These are phyloP conservation scores for Skeletonema potamos DNA, from an alignment of 108 stramenopile genomes.

Conservation along the genomic window DNA sequence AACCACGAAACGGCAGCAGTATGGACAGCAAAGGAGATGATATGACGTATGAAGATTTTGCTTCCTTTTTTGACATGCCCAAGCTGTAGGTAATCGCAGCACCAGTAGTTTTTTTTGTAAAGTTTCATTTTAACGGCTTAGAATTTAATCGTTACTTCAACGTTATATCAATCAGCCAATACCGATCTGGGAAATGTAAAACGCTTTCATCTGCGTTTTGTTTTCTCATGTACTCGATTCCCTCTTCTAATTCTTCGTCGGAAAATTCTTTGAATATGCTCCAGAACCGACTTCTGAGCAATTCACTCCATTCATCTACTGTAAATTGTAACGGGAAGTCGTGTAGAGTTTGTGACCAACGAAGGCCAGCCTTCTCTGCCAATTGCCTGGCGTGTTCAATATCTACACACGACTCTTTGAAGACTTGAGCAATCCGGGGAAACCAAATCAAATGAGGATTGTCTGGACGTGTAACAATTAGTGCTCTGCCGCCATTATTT, in stretches of 20 bases:
- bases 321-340: constrained; percentile 1
- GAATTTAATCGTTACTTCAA: neutral
- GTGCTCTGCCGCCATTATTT: neutral
- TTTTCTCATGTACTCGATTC: neutral
- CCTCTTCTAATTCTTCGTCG: neutral
- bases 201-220: neutral
- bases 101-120: neutral
- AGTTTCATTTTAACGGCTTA: neutral
- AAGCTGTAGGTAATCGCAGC: neutral
- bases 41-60: neutral
- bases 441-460: neutral
- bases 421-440: neutral
- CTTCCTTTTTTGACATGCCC: neutral
- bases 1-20: neutral
- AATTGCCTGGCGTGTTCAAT: neutral
- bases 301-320: neutral
- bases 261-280: constrained; percentile 3
- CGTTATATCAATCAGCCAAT: neutral
- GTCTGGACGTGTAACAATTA: neutral
- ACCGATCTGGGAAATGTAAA: neutral
- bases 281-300: neutral
- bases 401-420: neutral
- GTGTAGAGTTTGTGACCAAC: neutral
- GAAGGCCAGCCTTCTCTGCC: neutral
- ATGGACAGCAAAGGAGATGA: neutral